These are phyloP conservation scores for Bisporella sp. DNA, from an alignment of 2,329 filamentous ascomycete genomes.

Conservation along the genomic window DNA sequence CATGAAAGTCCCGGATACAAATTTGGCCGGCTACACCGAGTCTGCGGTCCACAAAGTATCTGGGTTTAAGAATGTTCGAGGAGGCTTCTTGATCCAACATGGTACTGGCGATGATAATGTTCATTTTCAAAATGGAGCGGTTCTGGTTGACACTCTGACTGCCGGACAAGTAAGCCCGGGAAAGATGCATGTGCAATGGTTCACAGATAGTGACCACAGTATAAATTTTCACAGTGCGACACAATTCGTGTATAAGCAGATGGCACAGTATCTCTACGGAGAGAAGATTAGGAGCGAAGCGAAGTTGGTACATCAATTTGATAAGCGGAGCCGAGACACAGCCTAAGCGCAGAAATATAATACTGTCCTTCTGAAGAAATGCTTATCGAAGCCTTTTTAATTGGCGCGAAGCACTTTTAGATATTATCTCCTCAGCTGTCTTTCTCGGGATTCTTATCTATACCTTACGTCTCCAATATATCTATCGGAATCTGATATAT, in stretches of 20 bases:
- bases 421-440: too few species aligned
- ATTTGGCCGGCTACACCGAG: slow-evolving; percentile 52
- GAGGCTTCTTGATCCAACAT: slow-evolving; percentile 56
- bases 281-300: slow-evolving; percentile 47
- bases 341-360: too few species aligned
- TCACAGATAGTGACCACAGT: slow-evolving; percentile 57
- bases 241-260: slow-evolving; percentile 53
- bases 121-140: slow-evolving; percentile 61
- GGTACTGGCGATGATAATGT: slow-evolving; percentile 66
- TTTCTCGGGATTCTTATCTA: too few species aligned
- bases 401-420: too few species aligned
- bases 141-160: slow-evolving; percentile 54
- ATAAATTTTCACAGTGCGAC: slow-evolving; percentile 51
- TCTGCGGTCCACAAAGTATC: slow-evolving; percentile 49
- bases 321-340: neutral
- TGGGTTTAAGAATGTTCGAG: slow-evolving; percentile 56
- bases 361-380: too few species aligned
- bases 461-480: too few species aligned
- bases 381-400: too few species aligned
- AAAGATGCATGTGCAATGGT: slow-evolving; percentile 57
- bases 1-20: slow-evolving; percentile 56
- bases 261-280: slow-evolving; percentile 52
- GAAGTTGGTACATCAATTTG: slow-evolving; percentile 15
- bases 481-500: too few species aligned
- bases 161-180: slow-evolving; percentile 49